These are phyloP conservation scores for Sugiyamaella floridensis DNA, from an alignment of 805 yeast genomes.

Conservation along the genomic window DNA sequence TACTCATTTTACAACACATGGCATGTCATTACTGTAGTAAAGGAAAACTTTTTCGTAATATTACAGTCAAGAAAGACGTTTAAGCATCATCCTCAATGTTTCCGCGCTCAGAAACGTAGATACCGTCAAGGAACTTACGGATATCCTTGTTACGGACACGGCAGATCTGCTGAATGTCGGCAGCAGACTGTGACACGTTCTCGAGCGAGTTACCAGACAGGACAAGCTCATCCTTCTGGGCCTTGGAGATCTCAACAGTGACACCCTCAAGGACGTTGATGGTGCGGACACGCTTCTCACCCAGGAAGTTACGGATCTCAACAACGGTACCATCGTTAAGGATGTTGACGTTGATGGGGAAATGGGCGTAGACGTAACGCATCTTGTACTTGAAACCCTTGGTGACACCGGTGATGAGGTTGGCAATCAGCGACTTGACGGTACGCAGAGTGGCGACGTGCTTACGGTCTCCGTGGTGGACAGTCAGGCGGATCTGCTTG, in stretches of 20 bases:
- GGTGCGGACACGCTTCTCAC: slow-evolving; percentile 95
- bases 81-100: slow-evolving; percentile 59
- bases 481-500: slow-evolving; percentile 76
- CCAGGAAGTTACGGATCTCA: slow-evolving; percentile 99
- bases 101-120: slow-evolving; percentile 96
- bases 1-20: no score
- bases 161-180: slow-evolving; percentile 96
- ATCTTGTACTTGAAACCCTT: slow-evolving; percentile 98
- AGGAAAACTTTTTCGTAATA: background rate
- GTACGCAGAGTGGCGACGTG: slow-evolving; percentile 99
- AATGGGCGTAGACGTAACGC: slow-evolving; percentile 99
- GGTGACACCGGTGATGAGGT: slow-evolving; percentile 98
- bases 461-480: slow-evolving; percentile 99
- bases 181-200: slow-evolving; percentile 96
- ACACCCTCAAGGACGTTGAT: slow-evolving; percentile 88
- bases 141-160: slow-evolving; percentile 99
- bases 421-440: slow-evolving; percentile 88
- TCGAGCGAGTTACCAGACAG: slow-evolving; percentile 94
- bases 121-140: slow-evolving; percentile 99
- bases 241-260: slow-evolving; percentile 67
- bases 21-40: background rate
- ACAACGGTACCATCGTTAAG: slow-evolving; percentile 70
- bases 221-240: slow-evolving; percentile 90
- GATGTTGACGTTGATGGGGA: slow-evolving; percentile 98
- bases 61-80: background rate